Base-by-base conservation (phyloP, 2,329 filamentous ascomycete genomes). In the Magnaporthales sp. region DNA sequence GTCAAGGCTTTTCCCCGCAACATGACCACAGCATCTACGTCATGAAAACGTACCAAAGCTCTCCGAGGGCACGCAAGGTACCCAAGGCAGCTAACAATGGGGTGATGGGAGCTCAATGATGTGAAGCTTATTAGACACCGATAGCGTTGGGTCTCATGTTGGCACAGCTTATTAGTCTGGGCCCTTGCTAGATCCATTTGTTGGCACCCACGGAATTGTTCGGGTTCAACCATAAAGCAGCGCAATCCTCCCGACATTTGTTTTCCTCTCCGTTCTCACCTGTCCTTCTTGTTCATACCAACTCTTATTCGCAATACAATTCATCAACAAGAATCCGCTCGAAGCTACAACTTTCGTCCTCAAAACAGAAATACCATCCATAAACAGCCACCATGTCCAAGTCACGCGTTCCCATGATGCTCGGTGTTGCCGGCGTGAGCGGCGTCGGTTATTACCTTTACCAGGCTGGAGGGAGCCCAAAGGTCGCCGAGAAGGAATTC, bases 401-500 rank as follows among this genome's bases (percentile, higher is more conserved):
- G 68, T 82, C 82, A 64, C 79, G 79, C 71, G 71, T 78, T 58
- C 82, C 83, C 71, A 71, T 82, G 70, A 74, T 81, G 72, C 74
- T 89, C 72, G 90, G 89, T 72, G 78, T 87, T 71, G 85, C 83
- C 68, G 87, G 86, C 70, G 89, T 84, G 32, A 86, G 86, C 72
- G 90, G 88, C 70, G 81, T 88, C 67, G 92, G 91, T 60, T 98
- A 97, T 84, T 98, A 98, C 82, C 85, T 98, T 69, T 99, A 96
- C 83, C 84, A 80, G 65, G 90, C 93, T 19, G 94, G 94, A 69
- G 93, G 94, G 67, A 86, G 88, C 77, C 84, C 92, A 65, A 91
- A 90, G 78, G 87, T 85, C 64, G 94, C 93, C n/a, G 87, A 93
- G 84, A 91, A 94, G 83, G 84, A 95, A 77, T 85, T 91, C 71